Base-by-base conservation (phyloP, 2,329 filamentous ascomycete genomes). In the Sporothrix humicola region DNA sequence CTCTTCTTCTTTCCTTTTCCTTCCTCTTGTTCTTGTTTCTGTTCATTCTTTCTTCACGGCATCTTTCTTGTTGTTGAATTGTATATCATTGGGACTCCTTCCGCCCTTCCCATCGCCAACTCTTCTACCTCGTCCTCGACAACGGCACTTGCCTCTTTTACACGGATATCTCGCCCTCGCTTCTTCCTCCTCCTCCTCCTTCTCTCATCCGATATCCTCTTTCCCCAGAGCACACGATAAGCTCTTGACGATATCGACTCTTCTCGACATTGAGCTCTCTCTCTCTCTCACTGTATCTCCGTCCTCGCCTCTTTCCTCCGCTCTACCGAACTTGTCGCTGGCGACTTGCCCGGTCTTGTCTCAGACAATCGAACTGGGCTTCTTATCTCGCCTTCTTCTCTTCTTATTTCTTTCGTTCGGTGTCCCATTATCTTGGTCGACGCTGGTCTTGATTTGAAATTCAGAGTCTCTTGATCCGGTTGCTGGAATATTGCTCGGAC, bases 401-500 rank as follows among this genome's bases (percentile, higher is more conserved):
- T 44, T 23, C 56, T 15, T 58, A 23, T 46, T 26, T 26, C 44
- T 42, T 20, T 69, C 48, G 2, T 70, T 15, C 56, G 9, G 56
- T 54, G 71, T 68, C 59, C 46, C 59, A 71, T 44, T 54, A n/a
- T 63, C 26, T 63, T 63, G 46, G 66, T 52, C 52, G 72, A 71
- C 48, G 50, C 50, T 13, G 52, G 69, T 9, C 31, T 56, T 50
- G 56, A 69, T 31, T 46, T 15, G 17, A 63, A 50, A 71, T 20
- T 2, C 1, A 68, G 72, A 72, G 69, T 59, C 44, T 4, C 2
- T 73, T 74, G 75, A 61, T 77, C 75, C 77, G 77, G 78, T 78
- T 79, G 78, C 78, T 79, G 78, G 78, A 79, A 79, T 77, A 79
- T 79, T 79, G 78, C 78, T 77, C 76, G 77, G 74, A 75, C 77